Evolutionary conservation across 225 moss, liverwort and hornwort species (phyloP), one percentile per base, ranked within the genome.

Genomic region (Straminergon stramineum): DNA sequence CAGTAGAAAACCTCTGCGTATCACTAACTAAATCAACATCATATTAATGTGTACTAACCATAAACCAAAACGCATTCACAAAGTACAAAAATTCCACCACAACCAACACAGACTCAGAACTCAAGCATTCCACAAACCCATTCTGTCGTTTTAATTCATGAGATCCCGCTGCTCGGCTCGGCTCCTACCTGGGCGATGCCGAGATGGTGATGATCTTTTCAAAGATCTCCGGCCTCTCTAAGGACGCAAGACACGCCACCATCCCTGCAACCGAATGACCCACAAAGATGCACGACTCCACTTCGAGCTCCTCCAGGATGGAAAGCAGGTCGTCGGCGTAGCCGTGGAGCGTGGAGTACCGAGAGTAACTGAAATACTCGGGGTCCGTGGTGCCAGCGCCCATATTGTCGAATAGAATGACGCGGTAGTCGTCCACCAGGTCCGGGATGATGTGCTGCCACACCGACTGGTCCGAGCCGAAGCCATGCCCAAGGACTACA

Each of bases 381-480:
- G 98, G 98, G 90, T 98, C 95, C 13, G 98, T 98, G 14, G 97
- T 97, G 21, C 98, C 98, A 73, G 98, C 96, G 48, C 97, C 96
- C 97, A 98, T 98, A 51, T 89, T 96, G 67, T 98, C 98, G 76
- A 95, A 97, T 34, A 98, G 90, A 60, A 98, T 89, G 39, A 98
- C 92, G 74, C 93, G 92, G 89, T 96, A 96, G 56, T 97, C 92
- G 87, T 96, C 95, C 51, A 94, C 75, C 35, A 97, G 88, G 87
- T 98, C 93, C 55, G 97, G 95, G 48, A 96, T 61, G 53, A 94
- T 75, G 85, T 98, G 97, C 90, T 98, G 95, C 97, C 98, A 98
- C 64, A 98, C 98, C 48, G 97, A 95, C 88, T 96, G 96, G 87
- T 97, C 98, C 10, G 98, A 95, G 57, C 98, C 98, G 61, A 98